A percentile compares a stretch with the other conserved stretches of the same genome.
These are phyloP conservation scores for Microstegium vimineum DNA, from an alignment of 176 grass and related monocot genomes.

Conservation along the genomic window DNA sequence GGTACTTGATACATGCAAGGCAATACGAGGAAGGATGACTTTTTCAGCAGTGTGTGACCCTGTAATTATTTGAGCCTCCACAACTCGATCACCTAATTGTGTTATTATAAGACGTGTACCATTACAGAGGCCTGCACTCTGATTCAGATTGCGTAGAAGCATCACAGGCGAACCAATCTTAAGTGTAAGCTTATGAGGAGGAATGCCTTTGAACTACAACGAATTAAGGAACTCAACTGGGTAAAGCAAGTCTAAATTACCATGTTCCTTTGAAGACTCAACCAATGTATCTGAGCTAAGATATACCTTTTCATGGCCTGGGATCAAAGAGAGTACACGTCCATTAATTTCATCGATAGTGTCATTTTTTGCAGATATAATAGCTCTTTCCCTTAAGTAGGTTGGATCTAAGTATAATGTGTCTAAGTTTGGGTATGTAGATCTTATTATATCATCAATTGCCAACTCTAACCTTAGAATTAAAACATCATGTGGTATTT, in stretches of 20 bases:
- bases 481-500: not conserved
- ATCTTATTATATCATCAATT: constrained; percentile 4
- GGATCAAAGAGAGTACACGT: not conserved
- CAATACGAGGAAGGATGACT: too few relatives aligned
- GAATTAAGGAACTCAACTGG: constrained; percentile 16
- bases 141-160: too few relatives aligned
- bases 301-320: not conserved
- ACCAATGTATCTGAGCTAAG: constrained; percentile 8
- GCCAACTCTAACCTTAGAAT: not conserved
- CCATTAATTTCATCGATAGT: constrained; percentile 1
- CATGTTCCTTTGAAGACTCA: not conserved
- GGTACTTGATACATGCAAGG: too few relatives aligned
- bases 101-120: too few relatives aligned
- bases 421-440: not conserved
- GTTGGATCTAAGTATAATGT: not conserved
- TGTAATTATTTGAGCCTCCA: too few relatives aligned
- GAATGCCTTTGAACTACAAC: not conserved
- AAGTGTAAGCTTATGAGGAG: not conserved
- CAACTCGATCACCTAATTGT: too few relatives aligned
- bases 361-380: constrained; percentile 2
- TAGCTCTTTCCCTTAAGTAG: not conserved
- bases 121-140: too few relatives aligned
- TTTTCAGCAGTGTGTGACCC: too few relatives aligned
- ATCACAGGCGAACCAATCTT: constrained; percentile 18
- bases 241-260: constrained; percentile 2